Evolutionary conservation across 2,329 filamentous ascomycete species (phyloP).

Genomic region (Ophiostoma pallidulum): DNA sequence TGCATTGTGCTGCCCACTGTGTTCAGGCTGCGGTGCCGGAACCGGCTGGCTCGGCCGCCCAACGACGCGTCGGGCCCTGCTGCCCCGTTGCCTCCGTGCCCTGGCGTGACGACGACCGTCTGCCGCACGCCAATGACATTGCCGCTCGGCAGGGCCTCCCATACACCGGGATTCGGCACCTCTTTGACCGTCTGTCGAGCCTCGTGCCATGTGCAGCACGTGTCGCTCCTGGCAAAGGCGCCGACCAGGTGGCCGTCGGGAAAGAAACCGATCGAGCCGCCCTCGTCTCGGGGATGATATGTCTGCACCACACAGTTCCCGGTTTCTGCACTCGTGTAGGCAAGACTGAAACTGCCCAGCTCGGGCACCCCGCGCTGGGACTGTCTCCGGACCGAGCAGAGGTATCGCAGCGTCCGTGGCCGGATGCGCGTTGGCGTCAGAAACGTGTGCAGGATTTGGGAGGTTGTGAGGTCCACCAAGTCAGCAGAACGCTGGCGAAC

Average conservation of each 20-base stretch:
- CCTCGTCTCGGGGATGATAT: slow-evolving; percentile 45
- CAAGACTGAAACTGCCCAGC: slow-evolving; percentile 53
- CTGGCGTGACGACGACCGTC: slow-evolving; percentile 7
- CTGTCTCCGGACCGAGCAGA: slow-evolving; percentile 42
- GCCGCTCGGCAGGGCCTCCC: slow-evolving; percentile 52
- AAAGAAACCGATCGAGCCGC: slow-evolving; percentile 50
- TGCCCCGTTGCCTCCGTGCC: neutral
- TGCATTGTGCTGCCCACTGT: no score
- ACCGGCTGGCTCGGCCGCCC: slow-evolving; percentile 15
- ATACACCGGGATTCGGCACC: slow-evolving; percentile 54
- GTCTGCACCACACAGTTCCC: slow-evolving; percentile 57
- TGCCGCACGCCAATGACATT: slow-evolving; percentile 54
- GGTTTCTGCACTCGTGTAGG: slow-evolving; percentile 50
- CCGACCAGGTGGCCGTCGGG: slow-evolving; percentile 31
- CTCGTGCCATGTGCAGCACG: slow-evolving; percentile 42
- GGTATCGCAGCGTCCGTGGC: slow-evolving; percentile 49
- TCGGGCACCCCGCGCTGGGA: slow-evolving; percentile 47
- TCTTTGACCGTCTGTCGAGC: slow-evolving; percentile 42
- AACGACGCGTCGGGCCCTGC: neutral
- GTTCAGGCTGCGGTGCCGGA: neutral
- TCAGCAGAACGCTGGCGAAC: slow-evolving; percentile 48
- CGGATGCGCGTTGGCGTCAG: slow-evolving; percentile 44
- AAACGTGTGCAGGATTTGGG: slow-evolving; percentile 52
- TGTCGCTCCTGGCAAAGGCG: slow-evolving; percentile 24
- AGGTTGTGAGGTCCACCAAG: slow-evolving; percentile 50